phyloP scores from a whole-genome alignment of 2,329 filamentous ascomycete species.

The Colletotrichum neosansevieriae region DNA sequence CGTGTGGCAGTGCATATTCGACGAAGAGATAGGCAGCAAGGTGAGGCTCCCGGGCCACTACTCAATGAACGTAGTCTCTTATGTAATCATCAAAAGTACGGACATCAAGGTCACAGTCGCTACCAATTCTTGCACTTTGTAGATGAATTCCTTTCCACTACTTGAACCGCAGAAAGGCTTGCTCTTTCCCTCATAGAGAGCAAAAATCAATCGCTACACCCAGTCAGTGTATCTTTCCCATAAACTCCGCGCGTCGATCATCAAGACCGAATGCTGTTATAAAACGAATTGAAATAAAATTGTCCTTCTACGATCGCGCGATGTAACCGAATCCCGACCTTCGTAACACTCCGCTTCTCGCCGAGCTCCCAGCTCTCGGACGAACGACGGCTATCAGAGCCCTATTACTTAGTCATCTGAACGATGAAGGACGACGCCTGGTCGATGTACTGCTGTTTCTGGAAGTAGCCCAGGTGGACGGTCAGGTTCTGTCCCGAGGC shows the following conservation, averaged over 20 bases:
- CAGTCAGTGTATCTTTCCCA: conserved; percentile 18
- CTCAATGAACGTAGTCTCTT: too few species aligned
- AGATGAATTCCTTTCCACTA: too few species aligned
- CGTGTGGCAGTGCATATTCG: too few species aligned
- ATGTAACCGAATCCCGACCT: background rate
- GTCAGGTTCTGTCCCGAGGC: conserved; percentile 36
- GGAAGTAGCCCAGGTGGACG: conserved; percentile 35
- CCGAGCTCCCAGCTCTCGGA: conserved; percentile 29
- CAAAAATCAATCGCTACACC: background rate
- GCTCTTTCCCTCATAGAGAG: too few species aligned
- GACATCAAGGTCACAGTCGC: too few species aligned
- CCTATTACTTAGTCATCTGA: conserved; percentile 7
- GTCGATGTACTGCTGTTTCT: conserved; percentile 24
- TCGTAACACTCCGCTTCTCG: background rate
- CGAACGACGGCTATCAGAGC: background rate
- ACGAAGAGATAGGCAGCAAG: too few species aligned
- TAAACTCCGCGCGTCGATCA: conserved; percentile 26
- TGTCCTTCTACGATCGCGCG: background rate
- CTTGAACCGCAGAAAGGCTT: too few species aligned
- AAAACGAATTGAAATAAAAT: background rate
- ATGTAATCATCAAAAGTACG: too few species aligned
- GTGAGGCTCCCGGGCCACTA: too few species aligned
- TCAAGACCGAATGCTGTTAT: conserved; percentile 31
- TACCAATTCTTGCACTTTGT: too few species aligned
- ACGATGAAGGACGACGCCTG: conserved; percentile 18